Evolutionary conservation across 2,329 filamentous ascomycete genomes (phyloP).

Genomic region (Nothomitra cinnamomea): DNA sequence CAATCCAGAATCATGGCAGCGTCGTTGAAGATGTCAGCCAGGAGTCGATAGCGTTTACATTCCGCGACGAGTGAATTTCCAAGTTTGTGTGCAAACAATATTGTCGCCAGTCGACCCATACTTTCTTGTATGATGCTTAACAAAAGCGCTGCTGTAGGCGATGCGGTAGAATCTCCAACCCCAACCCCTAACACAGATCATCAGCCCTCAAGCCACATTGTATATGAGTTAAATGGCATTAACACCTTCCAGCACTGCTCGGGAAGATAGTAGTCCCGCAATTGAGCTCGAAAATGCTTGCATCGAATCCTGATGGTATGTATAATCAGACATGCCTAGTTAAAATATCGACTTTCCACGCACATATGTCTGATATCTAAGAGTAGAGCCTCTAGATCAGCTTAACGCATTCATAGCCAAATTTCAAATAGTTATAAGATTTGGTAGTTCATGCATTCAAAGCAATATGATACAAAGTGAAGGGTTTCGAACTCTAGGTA

Average conservation of each 20-base stretch:
- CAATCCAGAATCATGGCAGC: slow-evolving; percentile 73
- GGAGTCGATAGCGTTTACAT: slow-evolving; percentile 75
- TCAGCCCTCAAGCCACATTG: slow-evolving; percentile 7
- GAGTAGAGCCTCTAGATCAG: not conserved
- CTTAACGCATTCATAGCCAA: not conserved
- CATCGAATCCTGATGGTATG: slow-evolving; percentile 42
- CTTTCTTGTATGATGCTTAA: slow-evolving; percentile 72
- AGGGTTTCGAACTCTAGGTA: slow-evolving; percentile 56
- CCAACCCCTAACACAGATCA: slow-evolving; percentile 55
- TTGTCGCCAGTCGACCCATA: slow-evolving; percentile 66
- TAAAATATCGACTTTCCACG: slow-evolving; percentile 13
- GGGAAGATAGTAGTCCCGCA: slow-evolving; percentile 59
- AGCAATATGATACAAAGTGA: not conserved
- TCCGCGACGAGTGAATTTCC: slow-evolving; percentile 76
- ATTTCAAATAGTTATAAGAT: not conserved
- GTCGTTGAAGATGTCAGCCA: slow-evolving; percentile 82
- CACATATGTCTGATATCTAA: slow-evolving; percentile 52
- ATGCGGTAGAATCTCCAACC: slow-evolving; percentile 63
- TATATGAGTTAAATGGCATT: slow-evolving; percentile 5
- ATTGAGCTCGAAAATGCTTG: slow-evolving; percentile 77
- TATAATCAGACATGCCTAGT: not conserved
- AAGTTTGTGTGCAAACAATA: slow-evolving; percentile 67
- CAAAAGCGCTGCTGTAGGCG: slow-evolving; percentile 64
- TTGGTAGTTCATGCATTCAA: slow-evolving; percentile 1
- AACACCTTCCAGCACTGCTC: slow-evolving; percentile 60